Evolutionary conservation across 2,329 filamentous ascomycete species (phyloP), one percentile per base, ranked within the genome.

Genomic region (Lizonia empirigonia): DNA sequence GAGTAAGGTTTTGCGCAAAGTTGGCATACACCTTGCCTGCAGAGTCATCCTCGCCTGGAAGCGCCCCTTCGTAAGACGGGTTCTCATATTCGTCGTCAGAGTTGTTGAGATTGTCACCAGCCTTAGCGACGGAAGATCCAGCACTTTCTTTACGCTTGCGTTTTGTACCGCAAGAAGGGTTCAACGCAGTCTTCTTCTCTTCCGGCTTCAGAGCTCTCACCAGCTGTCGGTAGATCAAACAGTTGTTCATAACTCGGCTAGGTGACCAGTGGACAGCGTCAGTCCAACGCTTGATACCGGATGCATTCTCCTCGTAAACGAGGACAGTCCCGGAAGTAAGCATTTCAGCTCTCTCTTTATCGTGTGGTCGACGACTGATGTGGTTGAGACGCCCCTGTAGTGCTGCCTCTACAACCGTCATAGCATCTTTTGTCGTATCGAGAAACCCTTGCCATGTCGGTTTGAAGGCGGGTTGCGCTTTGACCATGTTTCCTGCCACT

Each of bases 281-380:
- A 0, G 91, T 96, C 92, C 92, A 97, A 48, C 92, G 82, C 76
- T 95, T 95, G 76, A 96, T 96, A 5, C 91, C 91, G 0, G 91
- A 95, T 0, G 90, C 87, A 55, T 90, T 87, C 71, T 96, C 91
- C 67, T 96, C 91, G 72, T 96, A 97, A 59, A 96, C 90, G 74
- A 96, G 94, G 37, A 96, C 84, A 60, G 88, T 88, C 27, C 92
- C 92, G 61, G 90, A 95, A 60, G 83, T 83, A 68, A 96, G 94
- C 42, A 96, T 82, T 16, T 84, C 80, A 19, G 80, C 79, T 42
- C 91, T 83, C 74, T 96, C 92, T 42, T 90, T 82, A 65, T 96
- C 92, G 70, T 96, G 90, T 1, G 92, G 92, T 44, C 92, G 83
- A 40, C 92, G 87, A 15, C 90, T 85, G 16, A 94, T 89, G 71